Percentiles rank a stretch among this genome's conserved stretches.
Conservation (phyloP, 371 early-diverging fungal species). For the Conidiobolus incongruus region DNA sequence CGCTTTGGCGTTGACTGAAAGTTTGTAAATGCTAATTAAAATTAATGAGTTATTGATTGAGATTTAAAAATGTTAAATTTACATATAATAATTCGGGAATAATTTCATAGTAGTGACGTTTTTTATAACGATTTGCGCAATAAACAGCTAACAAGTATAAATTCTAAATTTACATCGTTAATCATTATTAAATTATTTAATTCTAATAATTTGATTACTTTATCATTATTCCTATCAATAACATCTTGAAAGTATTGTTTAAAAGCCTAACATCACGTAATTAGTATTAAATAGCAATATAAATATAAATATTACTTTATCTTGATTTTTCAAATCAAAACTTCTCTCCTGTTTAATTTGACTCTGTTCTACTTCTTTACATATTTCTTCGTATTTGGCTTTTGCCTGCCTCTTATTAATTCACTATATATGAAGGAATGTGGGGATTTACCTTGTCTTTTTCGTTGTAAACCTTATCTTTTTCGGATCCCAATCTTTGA, state of each 20-base stretch:
- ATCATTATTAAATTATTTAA: not conserved
- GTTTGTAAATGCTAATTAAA: slow-evolving; percentile 28
- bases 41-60: not conserved
- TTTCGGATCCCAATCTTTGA: slow-evolving; percentile 30
- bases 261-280: slow-evolving; percentile 12
- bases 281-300: not conserved
- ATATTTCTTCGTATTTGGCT: slow-evolving; percentile 39
- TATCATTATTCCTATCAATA: slow-evolving; percentile 52
- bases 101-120: slow-evolving; percentile 30
- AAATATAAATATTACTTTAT: slow-evolving; percentile 13
- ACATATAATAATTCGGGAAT: slow-evolving; percentile 34
- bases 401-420: slow-evolving; percentile 13
- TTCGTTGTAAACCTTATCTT: slow-evolving; percentile 35
- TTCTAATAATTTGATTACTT: slow-evolving; percentile 17
- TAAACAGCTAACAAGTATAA: slow-evolving; percentile 28
- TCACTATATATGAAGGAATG: not conserved
- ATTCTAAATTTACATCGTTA: slow-evolving; percentile 17
- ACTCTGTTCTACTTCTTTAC: slow-evolving; percentile 31
- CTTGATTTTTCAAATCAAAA: slow-evolving; percentile 22
- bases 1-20: too few species aligned
- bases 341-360: slow-evolving; percentile 22
- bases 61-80: slow-evolving; percentile 6
- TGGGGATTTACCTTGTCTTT: slow-evolving; percentile 29
- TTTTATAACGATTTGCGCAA: slow-evolving; percentile 30
- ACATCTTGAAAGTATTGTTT: slow-evolving; percentile 32